Conservation (phyloP, 257 asterid genomes). For the Gentiana macrophylla region DNA sequence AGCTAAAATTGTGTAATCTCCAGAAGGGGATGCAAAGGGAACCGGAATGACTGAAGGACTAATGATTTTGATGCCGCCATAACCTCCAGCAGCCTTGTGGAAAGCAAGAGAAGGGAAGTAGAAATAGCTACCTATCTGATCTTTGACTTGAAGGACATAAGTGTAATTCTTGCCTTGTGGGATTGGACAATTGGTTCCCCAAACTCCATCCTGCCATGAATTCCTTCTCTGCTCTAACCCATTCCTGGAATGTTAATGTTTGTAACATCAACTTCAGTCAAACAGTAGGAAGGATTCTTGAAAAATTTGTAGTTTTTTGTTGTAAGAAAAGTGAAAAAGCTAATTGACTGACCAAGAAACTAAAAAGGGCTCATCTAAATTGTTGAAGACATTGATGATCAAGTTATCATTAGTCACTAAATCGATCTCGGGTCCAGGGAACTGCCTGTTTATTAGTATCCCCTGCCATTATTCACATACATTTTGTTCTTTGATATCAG, state of each 20-base stretch:
- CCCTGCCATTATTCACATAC: too few species aligned
- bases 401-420: constrained; percentile 63
- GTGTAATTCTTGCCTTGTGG: constrained; percentile 44
- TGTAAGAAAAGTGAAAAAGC: too few species aligned
- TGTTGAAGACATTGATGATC: constrained; percentile 42
- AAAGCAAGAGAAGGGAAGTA: constrained; percentile 47
- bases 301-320: too few species aligned
- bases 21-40: constrained; percentile 16
- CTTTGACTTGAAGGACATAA: constrained; percentile 53
- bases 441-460: constrained; percentile 28
- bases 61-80: constrained; percentile 16
- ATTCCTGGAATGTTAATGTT: neutral
- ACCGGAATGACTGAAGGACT: constrained; percentile 17
- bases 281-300: too few species aligned
- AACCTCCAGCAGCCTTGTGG: constrained; percentile 33
- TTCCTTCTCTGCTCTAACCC: constrained; percentile 73
- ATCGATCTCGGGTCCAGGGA: constrained; percentile 64
- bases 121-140: constrained; percentile 51
- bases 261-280: too few species aligned
- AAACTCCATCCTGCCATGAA: constrained; percentile 58
- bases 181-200: constrained; percentile 57
- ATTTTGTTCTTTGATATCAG: too few species aligned
- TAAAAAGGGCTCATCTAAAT: constrained; percentile 56
- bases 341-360: constrained; percentile 26
- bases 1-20: constrained; percentile 12